Base-by-base conservation (phyloP, 148 eudicot genomes). In the Pouteria glomerata region DNA sequence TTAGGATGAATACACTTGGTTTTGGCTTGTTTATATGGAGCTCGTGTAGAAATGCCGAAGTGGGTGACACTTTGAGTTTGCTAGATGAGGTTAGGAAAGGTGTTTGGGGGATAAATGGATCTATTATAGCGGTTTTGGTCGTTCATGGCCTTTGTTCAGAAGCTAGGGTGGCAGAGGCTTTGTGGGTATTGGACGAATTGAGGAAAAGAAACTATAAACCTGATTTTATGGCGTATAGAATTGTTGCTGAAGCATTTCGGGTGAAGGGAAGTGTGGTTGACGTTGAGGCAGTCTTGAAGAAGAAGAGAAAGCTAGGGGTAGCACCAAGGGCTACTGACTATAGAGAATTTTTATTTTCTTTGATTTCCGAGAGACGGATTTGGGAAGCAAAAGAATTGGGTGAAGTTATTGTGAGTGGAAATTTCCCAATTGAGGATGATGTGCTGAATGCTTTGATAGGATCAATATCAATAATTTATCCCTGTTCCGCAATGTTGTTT, bases 141-240 rank as follows among this genome's bases (percentile, higher is more conserved):
- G 74, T 89, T 73, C 93, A 87, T 31, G 97, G 91, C 52, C 76
- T 94, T 61, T 94, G 98, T 74, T 70, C 69, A 68, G 85, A 73
- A 33, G 66, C 72, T 29, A 82, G 83, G 78, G 78, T 70, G 31
- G 71, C 74, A 4, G 97, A 91, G 31, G 97, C 96, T 29, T 67
- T 74, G 30, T 64, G 5, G 73, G 77, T 80, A 3, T 57, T 94
- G 72, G 93, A 85, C 42, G 93, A 85, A 68, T 78, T 94, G 82
- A 89, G 96, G 79, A 77, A 45, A 52, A 86, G 90, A 58, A 83
- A 76, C 45, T 91, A 88, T 66, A 94, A 94, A 55, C 97, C 96
- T 56, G 98, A 94, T 80, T 94, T 94, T 80, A 87, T 94, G 83
- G 93, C 97, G 0, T 94, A 91, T 59, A 89, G 98, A 74, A 57